Evolutionary conservation across 495 filamentous ascomycete species (phyloP), one percentile per base, ranked within the genome.

Genomic region (Neurospora sp.): DNA sequence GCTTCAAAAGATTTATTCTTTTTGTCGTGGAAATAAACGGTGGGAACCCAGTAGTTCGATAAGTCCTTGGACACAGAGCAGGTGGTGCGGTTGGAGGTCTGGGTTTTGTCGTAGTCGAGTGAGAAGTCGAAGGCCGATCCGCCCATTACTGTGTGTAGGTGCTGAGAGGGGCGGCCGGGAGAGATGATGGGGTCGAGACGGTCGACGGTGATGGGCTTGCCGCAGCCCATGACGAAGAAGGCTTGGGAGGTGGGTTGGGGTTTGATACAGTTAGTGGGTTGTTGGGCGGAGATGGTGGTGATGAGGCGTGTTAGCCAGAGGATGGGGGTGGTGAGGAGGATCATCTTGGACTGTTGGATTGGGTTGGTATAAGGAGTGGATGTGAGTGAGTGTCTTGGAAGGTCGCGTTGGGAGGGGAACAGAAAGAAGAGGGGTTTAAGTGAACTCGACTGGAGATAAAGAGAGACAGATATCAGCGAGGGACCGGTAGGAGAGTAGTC

Each of bases 11-110:
- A 85, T 2, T 89, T 90, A 73, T 92, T 92, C 73, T 86, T 2
- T 31, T 1, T 86, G 39, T 88, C 84, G 39, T 87, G 84, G 81
- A 88, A 92, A 79, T 89, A 92, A 14, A 94, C 81, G 72, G 79
- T 80, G 1, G 92, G 90, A 11, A 88, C 87, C 92, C 92, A 94
- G 83, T 94, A 94, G 79, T 90, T 92, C 74, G 88, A 90, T 73
- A 89, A 81, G 80, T 94, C 92, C 72, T 86, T 79, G 69, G 86
- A 88, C 39, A 90, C 85, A 1, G 82, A 81, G 74, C 90, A 91
- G 2, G 90, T 87, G 42, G 89, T 90, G 27, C 54, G 54, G 12
- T 83, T 85, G 0, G 90, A 89, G 37, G 77, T 73, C 44, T 87
- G 84, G 27, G 89, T 84, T 20, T 84, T 79, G 8, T 80, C 74